Evolutionary conservation across 306 rosid genomes (phyloP), one percentile per base, ranked within the genome.

Genomic region (Casuarina equisetifolia): DNA sequence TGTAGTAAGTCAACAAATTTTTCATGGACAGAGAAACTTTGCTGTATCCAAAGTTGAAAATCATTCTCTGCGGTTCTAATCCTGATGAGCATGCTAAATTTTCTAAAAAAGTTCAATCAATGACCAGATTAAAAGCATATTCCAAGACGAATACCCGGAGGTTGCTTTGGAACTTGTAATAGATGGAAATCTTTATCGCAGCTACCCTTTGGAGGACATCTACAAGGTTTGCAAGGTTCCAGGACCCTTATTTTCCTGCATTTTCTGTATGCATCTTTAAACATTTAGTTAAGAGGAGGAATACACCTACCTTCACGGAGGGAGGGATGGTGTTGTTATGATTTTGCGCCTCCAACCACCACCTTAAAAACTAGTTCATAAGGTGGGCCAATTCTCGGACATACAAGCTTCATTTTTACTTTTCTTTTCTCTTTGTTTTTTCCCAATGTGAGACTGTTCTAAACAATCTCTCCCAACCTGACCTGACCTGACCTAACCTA

Each of bases 141-240:
- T 94, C 80, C 79, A 81, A 87, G 84, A 82, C 43, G 86, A 81
- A 19, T 70, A 84, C 2, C 86, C 97, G 43, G 79, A 82, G 75
- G 36, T 51, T 61, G 91, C 86, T 73, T 81, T 94, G 84, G 88
- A 86, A 75, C 88, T 79, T 46, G 85, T 44, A 52, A 73, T 82
- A 50, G 98, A 92, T 78, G 88, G 78, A 77, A 89, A 83, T 85
- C 93, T 94, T 43, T 84, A 62, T 12, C 82, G 74, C 54, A 81
- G 54, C 84, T 90, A 85, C 81, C 98, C 92, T 0, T 36, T 54
- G 1, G 89, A 86, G 48, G 91, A 81, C 46, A 75, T 79, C 4
- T 86, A 70, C 77, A 90, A 85, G 96, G 97, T 92, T 40, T 76
- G 62, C 49, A 67, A 70, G 70, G 63, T 25, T 44, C 12, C 10